Base-by-base conservation (phyloP, 2,329 filamentous ascomycete genomes). In the Colletotrichum orbiculare region DNA sequence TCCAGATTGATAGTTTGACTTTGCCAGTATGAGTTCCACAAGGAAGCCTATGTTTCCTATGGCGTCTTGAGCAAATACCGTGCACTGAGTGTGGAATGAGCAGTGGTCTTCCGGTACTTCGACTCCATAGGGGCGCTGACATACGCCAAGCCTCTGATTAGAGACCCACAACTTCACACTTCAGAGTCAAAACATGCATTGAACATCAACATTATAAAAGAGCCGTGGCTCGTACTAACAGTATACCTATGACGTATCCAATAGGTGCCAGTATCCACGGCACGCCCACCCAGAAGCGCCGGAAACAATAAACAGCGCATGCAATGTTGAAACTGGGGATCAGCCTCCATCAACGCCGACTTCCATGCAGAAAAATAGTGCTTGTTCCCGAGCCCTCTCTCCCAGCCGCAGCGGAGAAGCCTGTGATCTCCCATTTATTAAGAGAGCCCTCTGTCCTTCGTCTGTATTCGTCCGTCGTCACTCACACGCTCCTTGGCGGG, bases 271-370 rank as follows among this genome's bases (percentile, higher is more conserved):
- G 25, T 57, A 48, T 63, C 63, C 53, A 34, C 43, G 58, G 42
- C 47, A 57, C 43, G 58, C 58, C 53, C 41, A 52, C 38, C 63
- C 42, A 25, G 42, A 48, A 57, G 63, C 63, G 58, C 63, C 58
- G 38, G 37, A 53, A 43, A 50, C 11, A 48, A 43, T 33, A 50
- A 54, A 54, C 10, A 62, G 63, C 54, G 63, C 63, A 63, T 63
- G 52, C 63, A 60, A 66, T 63, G 63, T 63, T 66, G 63, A 63
- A 66, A 57, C 43, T 66, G 25, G 58, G 48, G 63, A 66, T 63
- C 59, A 63, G 58, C 63, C 63, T 66, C 59, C 58, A 42, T 52
- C 63, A 66, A 66, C 63, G 63, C 63, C 63, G 58, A 63, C 59
- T 34, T 53, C 63, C 58, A 66, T 66, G 63, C 58, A 66, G 61